Evolutionary conservation across 805 yeast genomes (phyloP), one percentile per base, ranked within the genome.

Genomic region (Yamadazyma olivae): DNA sequence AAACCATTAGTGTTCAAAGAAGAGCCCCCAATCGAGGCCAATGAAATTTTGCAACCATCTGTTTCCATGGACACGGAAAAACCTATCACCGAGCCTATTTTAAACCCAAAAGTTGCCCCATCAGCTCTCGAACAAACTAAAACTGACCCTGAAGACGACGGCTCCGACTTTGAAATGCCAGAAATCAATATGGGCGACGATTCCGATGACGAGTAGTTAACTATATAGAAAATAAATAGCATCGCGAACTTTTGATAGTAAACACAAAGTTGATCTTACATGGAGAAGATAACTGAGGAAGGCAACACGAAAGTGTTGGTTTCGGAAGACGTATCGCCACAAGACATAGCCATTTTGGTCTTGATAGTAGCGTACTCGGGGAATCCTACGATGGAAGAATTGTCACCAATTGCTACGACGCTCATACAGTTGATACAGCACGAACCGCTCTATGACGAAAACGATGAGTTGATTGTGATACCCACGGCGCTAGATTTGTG

Each of bases 131-230:
- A 25, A 14, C 17, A 19, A 18, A n/a, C 17, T 17, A 22, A 16
- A 12, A 10, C 5, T 8, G 25, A 6, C 7, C 10, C 15, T 12
- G 13, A 20, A 18, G 31, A 27, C 15, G 42, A 31, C 19, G 59
- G 56, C 13, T 64, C 73, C 14, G 80, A 75, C 43, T 70, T 74
- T 30, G 81, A 74, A 41, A 71, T 75, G 36, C 81, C 81, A 5
- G 67, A 48, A 7, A 43, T 69, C 6, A 71, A 64, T 29, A 51
- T 70, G 31, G 74, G 39, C 22, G 44, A 67, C 33, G 75, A 70
- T 17, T 63, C 68, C 1, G 71, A 67, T 33, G 64, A 59, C 15
- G 65, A 62, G 35, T 44, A 45, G n/a, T n/a, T n/a, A n/a, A n/a
- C n/a, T n/a, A n/a, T 32, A 29, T 18, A 16, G 20, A 27, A 6